A percentile compares a stretch with the other conserved stretches of the same genome.
phyloP scores from a whole-genome alignment of 2,329 filamentous ascomycete genomes.

The Alternaria solani region DNA sequence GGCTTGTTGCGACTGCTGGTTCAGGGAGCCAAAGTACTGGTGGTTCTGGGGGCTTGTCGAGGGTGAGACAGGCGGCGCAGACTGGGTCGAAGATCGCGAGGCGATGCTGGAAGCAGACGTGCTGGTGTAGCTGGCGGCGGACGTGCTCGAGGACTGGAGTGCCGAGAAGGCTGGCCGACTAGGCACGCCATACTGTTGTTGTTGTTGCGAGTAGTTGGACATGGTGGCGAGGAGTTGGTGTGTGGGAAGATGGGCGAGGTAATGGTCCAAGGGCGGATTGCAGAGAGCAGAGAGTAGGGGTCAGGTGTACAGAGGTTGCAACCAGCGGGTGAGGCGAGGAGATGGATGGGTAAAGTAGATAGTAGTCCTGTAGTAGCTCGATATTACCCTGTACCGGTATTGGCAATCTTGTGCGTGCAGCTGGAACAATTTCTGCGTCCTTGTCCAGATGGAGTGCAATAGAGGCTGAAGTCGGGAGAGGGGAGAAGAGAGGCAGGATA shows the following conservation, averaged over 20 bases:
- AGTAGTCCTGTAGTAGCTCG: slow-evolving; percentile 28
- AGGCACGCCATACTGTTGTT: slow-evolving; percentile 26
- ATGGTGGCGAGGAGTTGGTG: slow-evolving; percentile 17
- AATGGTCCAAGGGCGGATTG: not conserved
- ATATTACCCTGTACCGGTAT: slow-evolving; percentile 25
- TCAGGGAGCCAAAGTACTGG: slow-evolving; percentile 42
- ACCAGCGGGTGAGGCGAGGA: slow-evolving; percentile 16
- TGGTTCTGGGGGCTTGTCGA: slow-evolving; percentile 45
- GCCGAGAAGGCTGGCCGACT: slow-evolving; percentile 47
- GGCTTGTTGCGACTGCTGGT: slow-evolving; percentile 38
- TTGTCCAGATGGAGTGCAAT: slow-evolving; percentile 9
- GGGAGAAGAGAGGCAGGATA: slow-evolving; percentile 8
- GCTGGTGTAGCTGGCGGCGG: slow-evolving; percentile 52
- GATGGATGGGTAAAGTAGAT: slow-evolving; percentile 28
- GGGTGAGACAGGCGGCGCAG: slow-evolving; percentile 46
- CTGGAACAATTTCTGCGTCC: slow-evolving; percentile 18
- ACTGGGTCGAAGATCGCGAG: slow-evolving; percentile 44
- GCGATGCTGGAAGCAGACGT: slow-evolving; percentile 53
- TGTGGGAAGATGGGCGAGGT: not conserved
- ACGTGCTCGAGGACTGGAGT: slow-evolving; percentile 43
- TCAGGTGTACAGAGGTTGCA: slow-evolving; percentile 1
- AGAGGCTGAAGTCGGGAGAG: slow-evolving; percentile 19
- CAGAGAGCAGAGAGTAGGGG: not conserved
- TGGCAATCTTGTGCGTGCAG: slow-evolving; percentile 19
- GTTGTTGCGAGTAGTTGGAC: slow-evolving; percentile 29